Percentiles rank a stretch among this genome's conserved stretches.
Conservation (phyloP, 257 asterid genomes). For the Avicennia marina region DNA sequence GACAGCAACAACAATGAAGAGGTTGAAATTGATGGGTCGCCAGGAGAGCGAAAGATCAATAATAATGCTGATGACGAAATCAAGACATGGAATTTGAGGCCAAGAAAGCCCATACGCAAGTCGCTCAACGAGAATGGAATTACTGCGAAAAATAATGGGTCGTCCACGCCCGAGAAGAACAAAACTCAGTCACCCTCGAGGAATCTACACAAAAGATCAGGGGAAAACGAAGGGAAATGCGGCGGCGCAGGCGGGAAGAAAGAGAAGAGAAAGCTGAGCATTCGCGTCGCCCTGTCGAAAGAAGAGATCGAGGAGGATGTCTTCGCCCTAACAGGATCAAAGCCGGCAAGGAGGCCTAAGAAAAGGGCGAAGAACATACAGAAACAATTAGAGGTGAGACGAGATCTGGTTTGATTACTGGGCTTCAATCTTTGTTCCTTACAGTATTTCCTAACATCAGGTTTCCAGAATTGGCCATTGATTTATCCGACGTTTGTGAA, state of each 20-base stretch:
- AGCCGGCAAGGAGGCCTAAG: conserved; percentile 71
- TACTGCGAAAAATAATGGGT: conserved; percentile 12
- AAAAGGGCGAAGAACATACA: conserved; percentile 57
- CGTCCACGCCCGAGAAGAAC: conserved; percentile 24
- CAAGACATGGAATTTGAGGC: conserved; percentile 58
- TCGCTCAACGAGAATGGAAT: conserved; percentile 34
- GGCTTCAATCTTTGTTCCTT: not conserved
- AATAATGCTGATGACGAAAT: conserved; percentile 34
- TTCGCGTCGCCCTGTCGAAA: conserved; percentile 39
- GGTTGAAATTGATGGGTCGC: conserved; percentile 21
- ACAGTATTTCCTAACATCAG: too few species aligned
- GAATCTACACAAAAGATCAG: conserved; percentile 35
- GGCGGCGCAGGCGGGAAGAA: conserved; percentile 34
- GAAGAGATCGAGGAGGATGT: conserved; percentile 76
- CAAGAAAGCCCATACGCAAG: conserved; percentile 39
- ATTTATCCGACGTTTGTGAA: conserved; percentile 7
- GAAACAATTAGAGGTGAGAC: conserved; percentile 59
- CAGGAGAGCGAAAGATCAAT: conserved; percentile 25
- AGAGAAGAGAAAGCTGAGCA: conserved; percentile 43
- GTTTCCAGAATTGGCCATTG: conserved; percentile 1
- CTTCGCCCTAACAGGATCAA: conserved; percentile 53
- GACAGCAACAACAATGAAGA: conserved; percentile 18
- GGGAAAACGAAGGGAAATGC: conserved; percentile 23
- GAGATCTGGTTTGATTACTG: conserved; percentile 2
- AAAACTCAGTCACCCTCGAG: conserved; percentile 35